Conservation (phyloP, 2,329 filamentous ascomycete genomes). For the Passalora sequoiae region DNA sequence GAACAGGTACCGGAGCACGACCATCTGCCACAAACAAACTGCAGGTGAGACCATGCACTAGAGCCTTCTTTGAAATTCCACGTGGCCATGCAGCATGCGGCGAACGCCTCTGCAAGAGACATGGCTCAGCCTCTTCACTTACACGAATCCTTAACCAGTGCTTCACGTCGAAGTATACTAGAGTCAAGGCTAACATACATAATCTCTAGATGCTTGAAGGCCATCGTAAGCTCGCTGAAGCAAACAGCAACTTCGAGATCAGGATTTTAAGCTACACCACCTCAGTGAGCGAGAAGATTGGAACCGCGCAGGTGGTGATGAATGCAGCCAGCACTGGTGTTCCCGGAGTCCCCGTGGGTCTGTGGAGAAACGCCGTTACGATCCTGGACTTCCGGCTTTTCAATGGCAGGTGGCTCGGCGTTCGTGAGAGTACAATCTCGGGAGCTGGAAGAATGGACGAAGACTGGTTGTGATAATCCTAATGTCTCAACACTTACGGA, state of each 20-base stretch:
- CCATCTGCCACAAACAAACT: conserved; percentile 3
- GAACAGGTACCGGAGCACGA: conserved; percentile 5
- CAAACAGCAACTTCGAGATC: conserved; percentile 4
- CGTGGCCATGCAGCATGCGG: too few species aligned
- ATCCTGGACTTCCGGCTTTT: conserved; percentile 6
- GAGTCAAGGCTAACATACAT: too few species aligned
- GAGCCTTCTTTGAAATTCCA: too few species aligned
- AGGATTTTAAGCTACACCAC: conserved; percentile 1
- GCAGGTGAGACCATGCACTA: too few species aligned
- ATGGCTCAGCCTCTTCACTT: too few species aligned
- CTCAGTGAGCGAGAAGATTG: conserved; percentile 6
- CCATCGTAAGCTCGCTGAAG: conserved; percentile 5
- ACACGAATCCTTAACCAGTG: too few species aligned
- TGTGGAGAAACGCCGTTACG: conserved; percentile 8
- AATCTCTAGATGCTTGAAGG: conserved; percentile 6
- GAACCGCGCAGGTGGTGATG: conserved; percentile 8
- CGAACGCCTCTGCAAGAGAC: too few species aligned
- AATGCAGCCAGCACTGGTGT: conserved; percentile 6
- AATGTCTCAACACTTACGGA: not conserved
- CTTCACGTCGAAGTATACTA: too few species aligned
- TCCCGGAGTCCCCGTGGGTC: conserved; percentile 3
- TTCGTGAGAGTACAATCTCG: conserved; percentile 8
- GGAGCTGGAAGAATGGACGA: conserved; percentile 7
- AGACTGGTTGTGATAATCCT: conserved; percentile 5
- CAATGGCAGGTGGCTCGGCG: conserved; percentile 1